Percentiles rank a stretch among this genome's conserved stretches.
These are phyloP conservation scores for Schwanniomyces sp. DNA, from an alignment of 805 yeast species.

Conservation along the genomic window DNA sequence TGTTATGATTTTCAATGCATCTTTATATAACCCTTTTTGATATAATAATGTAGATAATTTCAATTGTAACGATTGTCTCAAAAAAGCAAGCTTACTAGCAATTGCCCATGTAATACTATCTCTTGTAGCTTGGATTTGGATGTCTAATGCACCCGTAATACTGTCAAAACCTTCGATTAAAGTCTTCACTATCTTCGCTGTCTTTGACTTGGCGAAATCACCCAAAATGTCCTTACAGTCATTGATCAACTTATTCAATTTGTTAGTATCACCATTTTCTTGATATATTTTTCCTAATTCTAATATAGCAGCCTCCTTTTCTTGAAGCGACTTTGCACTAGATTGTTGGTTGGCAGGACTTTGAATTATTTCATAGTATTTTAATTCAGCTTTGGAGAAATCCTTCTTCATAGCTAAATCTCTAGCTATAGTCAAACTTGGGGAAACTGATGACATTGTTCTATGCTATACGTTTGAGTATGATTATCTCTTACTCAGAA, in stretches of 20 bases:
- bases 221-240: constrained; percentile 71
- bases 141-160: constrained; percentile 60
- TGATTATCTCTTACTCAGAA: background rate
- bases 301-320: constrained; percentile 64
- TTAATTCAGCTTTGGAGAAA: constrained; percentile 55
- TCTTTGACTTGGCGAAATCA: constrained; percentile 86
- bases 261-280: constrained; percentile 42
- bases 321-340: constrained; percentile 28
- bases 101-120: constrained; percentile 88
- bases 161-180: constrained; percentile 76
- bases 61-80: constrained; percentile 85
- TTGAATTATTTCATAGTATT: constrained; percentile 53
- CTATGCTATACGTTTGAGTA: background rate
- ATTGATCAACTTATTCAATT: constrained; percentile 61
- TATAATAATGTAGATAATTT: constrained; percentile 77
- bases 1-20: constrained; percentile 70
- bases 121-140: constrained; percentile 70
- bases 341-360: constrained; percentile 7
- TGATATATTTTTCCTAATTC: constrained; percentile 77
- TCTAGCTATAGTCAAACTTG: constrained; percentile 58
- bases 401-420: constrained; percentile 51
- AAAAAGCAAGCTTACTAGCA: constrained; percentile 77
- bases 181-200: constrained; percentile 84
- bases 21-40: constrained; percentile 61
- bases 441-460: constrained; percentile 21